Evolutionary conservation across 768 basidiomycete genomes (phyloP), one percentile per base, ranked within the genome.

Genomic region (Fibroporia radiculosa): DNA sequence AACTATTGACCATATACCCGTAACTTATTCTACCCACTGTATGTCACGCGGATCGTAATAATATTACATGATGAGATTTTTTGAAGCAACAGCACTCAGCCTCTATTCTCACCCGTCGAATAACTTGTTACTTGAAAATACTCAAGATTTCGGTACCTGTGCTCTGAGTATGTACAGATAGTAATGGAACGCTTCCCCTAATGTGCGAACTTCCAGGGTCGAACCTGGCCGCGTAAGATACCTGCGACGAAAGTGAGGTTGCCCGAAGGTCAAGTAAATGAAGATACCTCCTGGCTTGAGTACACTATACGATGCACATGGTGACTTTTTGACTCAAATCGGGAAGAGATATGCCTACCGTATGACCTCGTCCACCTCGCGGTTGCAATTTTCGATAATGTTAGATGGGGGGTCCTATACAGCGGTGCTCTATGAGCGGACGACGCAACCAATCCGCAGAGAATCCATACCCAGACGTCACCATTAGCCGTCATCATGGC

Each of bases 401-500:
- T 83, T 73, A 43, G 78, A 68, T 3, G 86, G 80, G 16, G 90
- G 90, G 55, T 90, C 75, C 87, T 87, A 45, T 2, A 20, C n/a
- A 25, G 29, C 4, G 38, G 26, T 26, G 40, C 41, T 3, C 48
- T 40, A 28, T 36, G n/a, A 40, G 40, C 13, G 24, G 28, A 16
- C 32, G 8, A 18, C 18, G 10, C 18, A 18, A 18, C 34, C 8
- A 1, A 18, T 39, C 3, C 20, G 23, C 3, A 29, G 28, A 12
- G 8, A 40, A 50, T 4, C 31, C 73, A 40, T 52, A 84, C 86
- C 88, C 89, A 91, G 45, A 88, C 80, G 53, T 88, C 83, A 14
- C 82, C 81, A 57, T 86, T 85, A 1, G 76, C 69, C 0, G 89
- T 80, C 80, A 91, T 80, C 83, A 92, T 84, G 2, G 87, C 85